These are phyloP conservation scores for Barnettozyma botsteinii DNA, from an alignment of 805 yeast genomes.

Conservation along the genomic window DNA sequence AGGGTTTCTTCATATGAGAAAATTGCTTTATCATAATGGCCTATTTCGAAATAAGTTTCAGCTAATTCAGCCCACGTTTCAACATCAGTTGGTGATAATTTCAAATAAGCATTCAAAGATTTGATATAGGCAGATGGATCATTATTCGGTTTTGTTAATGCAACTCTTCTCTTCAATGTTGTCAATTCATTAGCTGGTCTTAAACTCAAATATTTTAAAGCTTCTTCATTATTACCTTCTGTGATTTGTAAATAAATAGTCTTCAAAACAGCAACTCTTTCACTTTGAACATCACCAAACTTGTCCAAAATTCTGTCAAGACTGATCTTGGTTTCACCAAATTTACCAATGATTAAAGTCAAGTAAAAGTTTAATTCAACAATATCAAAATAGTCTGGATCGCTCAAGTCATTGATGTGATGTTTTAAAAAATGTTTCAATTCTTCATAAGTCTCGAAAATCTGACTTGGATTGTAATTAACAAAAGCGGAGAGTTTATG, in stretches of 20 bases:
- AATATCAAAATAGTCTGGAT: slow-evolving; percentile 45
- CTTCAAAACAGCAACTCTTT: slow-evolving; percentile 49
- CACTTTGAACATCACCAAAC: slow-evolving; percentile 51
- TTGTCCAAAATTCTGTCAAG: slow-evolving; percentile 63
- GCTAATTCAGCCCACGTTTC: slow-evolving; percentile 77
- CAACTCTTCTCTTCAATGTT: slow-evolving; percentile 22
- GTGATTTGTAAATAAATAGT: slow-evolving; percentile 54
- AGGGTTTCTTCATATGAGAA: slow-evolving; percentile 67
- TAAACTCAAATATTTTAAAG: slow-evolving; percentile 31
- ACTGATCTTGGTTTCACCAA: slow-evolving; percentile 62
- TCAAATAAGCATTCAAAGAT: slow-evolving; percentile 49
- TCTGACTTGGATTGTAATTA: slow-evolving; percentile 41
- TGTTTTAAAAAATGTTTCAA: slow-evolving; percentile 26
- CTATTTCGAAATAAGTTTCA: slow-evolving; percentile 51
- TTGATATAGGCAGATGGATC: slow-evolving; percentile 39
- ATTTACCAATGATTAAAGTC: slow-evolving; percentile 54
- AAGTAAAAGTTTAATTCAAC: slow-evolving; percentile 70
- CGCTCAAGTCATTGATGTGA: slow-evolving; percentile 23
- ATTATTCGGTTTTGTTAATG: slow-evolving; percentile 12
- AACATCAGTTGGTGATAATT: slow-evolving; percentile 66
- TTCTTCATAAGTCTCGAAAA: slow-evolving; percentile 31
- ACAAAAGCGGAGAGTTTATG: slow-evolving; percentile 47
- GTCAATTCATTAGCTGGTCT: slow-evolving; percentile 23
- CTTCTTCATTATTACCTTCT: slow-evolving; percentile 31
- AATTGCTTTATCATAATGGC: slow-evolving; percentile 63